Percentiles rank a stretch among this genome's conserved stretches.
phyloP scores from a whole-genome alignment of 2,329 filamentous ascomycete genomes.

The Ophiostoma tasmaniense region DNA sequence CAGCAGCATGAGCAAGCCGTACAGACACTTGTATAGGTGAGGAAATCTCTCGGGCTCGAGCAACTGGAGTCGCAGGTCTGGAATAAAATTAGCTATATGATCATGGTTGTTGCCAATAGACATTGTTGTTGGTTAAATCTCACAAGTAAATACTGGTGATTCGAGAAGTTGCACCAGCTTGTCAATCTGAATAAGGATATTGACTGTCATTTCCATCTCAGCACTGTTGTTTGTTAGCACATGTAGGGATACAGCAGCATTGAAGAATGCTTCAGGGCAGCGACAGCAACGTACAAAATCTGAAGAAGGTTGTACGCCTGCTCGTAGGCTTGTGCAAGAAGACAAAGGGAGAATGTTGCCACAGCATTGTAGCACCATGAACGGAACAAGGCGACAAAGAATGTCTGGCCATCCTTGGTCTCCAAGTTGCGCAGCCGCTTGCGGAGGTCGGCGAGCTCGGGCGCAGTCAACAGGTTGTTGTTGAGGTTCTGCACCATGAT shows the following conservation, averaged over 20 bases:
- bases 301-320: slow-evolving; percentile 94
- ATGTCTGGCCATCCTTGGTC: slow-evolving; percentile 84
- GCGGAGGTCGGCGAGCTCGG: slow-evolving; percentile 81
- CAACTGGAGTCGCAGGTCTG: slow-evolving; percentile 87
- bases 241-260: background rate
- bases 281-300: slow-evolving; percentile 61
- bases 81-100: background rate
- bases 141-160: slow-evolving; percentile 95
- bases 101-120: background rate
- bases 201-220: slow-evolving; percentile 97
- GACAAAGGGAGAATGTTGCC: slow-evolving; percentile 89
- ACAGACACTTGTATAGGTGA: slow-evolving; percentile 94
- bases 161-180: slow-evolving; percentile 95
- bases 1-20: slow-evolving; percentile 94
- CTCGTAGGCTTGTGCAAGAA: slow-evolving; percentile 94
- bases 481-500: slow-evolving; percentile 99
- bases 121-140: slow-evolving; percentile 26
- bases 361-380: slow-evolving; percentile 99
- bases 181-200: slow-evolving; percentile 97
- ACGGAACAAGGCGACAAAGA: slow-evolving; percentile 88
- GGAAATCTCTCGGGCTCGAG: slow-evolving; percentile 93
- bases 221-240: slow-evolving; percentile 47
- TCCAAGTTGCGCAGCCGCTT: slow-evolving; percentile 87
- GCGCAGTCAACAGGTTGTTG: slow-evolving; percentile 96
- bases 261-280: background rate